Conservation (phyloP, 257 asterid genomes). For the Eucommia ulmoides region DNA sequence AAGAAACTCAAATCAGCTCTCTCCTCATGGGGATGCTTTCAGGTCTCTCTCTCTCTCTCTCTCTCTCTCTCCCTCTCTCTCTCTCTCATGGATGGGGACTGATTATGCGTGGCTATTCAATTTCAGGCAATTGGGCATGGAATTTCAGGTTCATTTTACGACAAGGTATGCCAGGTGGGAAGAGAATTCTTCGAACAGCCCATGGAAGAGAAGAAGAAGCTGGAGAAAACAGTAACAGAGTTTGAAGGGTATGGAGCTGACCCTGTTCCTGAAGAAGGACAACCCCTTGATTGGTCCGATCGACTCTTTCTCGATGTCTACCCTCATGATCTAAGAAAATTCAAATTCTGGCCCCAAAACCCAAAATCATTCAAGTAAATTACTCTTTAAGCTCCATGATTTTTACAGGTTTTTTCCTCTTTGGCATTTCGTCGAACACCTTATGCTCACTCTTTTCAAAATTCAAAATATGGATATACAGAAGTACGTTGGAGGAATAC, state of each 20-base stretch:
- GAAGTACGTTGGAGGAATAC: conserved; percentile 27
- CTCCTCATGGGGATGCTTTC: conserved; percentile 54
- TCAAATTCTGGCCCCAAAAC: background rate
- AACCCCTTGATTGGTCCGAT: background rate
- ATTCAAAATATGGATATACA: conserved; percentile 6
- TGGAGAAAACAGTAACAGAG: background rate
- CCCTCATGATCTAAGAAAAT: background rate
- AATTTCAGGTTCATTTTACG: background rate
- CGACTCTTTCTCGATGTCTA: background rate
- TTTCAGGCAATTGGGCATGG: background rate
- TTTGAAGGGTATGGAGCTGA: background rate
- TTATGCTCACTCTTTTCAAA: background rate
- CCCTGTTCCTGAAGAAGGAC: background rate
- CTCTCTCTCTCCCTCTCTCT: too few relatives aligned
- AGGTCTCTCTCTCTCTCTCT: too few relatives aligned
- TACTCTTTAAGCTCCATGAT: background rate
- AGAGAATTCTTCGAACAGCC: background rate
- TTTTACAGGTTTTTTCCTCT: too few relatives aligned
- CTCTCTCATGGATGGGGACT: background rate
- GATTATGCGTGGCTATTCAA: background rate
- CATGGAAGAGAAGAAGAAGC: background rate
- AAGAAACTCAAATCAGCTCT: conserved; percentile 31
- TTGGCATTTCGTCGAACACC: too few relatives aligned
- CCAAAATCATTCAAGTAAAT: conserved; percentile 26
- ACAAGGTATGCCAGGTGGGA: background rate